Base-by-base conservation (phyloP, 768 basidiomycete genomes). In the Russula compacta region DNA sequence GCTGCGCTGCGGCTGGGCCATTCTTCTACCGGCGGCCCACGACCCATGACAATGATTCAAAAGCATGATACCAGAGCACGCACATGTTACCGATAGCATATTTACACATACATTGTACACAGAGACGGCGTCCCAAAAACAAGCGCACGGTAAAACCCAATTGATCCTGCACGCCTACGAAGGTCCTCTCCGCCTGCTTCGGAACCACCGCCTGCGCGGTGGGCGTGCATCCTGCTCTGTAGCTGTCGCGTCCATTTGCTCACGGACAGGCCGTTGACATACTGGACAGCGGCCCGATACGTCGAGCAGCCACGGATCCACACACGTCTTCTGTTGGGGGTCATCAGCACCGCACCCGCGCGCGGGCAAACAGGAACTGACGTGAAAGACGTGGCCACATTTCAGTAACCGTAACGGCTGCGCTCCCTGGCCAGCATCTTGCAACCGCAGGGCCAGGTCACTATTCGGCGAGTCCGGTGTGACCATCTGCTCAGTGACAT, bases 351-450 rank as follows among this genome's bases (percentile, higher is more conserved):
- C 15, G 7, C n/a, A 50, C 38, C 33, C 24, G n/a, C 39, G 48
- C 33, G 35, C 4, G 7, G 36, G 21, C 10, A 10, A 56, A 59
- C 12, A 35, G 36, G 32, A 4, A 76, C 89, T 72, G 64, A 93
- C 92, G 74, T 95, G 93, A 73, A 92, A 95, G 50, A 89, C 89
- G 77, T 95, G 93, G 2, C 87, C 87, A 66, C 93, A 95, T 2
- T 77, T 77, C 53, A 94, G 72, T 42, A 91, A 71, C 68, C 92
- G 77, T 65, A 95, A 72, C 6, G 89, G 89, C 61, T 91, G 87
- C 1, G 85, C 78, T 0, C 87, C 87, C 59, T 85, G 83, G 9
- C 89, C 87, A 3, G 86, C 87, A 70, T 91, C 88, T 64, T 79
- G 75, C 53, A 91, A 76, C 63, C 76, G 81, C 60, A 85, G 72